Evolutionary conservation across 495 filamentous ascomycete genomes (phyloP), one percentile per base, ranked within the genome.

Genomic region (Penicillium manginii): DNA sequence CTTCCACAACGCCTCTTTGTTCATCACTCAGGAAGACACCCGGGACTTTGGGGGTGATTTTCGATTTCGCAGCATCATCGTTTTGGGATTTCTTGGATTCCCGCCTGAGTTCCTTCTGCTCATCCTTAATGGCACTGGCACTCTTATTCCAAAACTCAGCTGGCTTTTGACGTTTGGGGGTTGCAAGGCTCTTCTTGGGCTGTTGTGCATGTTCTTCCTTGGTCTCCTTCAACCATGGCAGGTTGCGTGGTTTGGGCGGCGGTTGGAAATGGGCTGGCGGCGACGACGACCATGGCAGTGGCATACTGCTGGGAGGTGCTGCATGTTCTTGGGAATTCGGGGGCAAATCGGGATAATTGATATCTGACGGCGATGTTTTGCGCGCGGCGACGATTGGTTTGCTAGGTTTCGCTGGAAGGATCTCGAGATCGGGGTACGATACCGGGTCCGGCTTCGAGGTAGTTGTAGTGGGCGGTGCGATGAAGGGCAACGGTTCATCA

Each of bases 11-110:
- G 58, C 88, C 83, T 45, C 80, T 78, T 71, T 98, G 94, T 69
- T 98, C 94, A 2, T 88, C 82, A 69, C 91, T 97, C 19, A 98
- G 78, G 51, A 85, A 86, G 18, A 96, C 82, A 9, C 79, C 73
- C 1, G 85, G 74, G n/a, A 83, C 52, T 58, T 81, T 85, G 18
- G 72, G 23, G 7, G 19, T 12, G 19, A 23, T 40, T 5, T 21
- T 26, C 6, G 57, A 23, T 43, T 73, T 60, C 37, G 50, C 58
- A 7, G 43, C 19, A 19, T 65, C 58, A 62, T 67, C 54, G 68
- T 79, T 67, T 70, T 76, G 60, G 59, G 66, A 63, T 61, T 78
- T 63, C 73, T 91, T 89, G 39, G 80, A 81, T 43, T 83, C 76
- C 53, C 84, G 88, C 39, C 84, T 81, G 8, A 93, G 77, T 62